Evolutionary conservation across 2,329 filamentous ascomycete species (phyloP).

Genomic region (Trichoderma sp.): DNA sequence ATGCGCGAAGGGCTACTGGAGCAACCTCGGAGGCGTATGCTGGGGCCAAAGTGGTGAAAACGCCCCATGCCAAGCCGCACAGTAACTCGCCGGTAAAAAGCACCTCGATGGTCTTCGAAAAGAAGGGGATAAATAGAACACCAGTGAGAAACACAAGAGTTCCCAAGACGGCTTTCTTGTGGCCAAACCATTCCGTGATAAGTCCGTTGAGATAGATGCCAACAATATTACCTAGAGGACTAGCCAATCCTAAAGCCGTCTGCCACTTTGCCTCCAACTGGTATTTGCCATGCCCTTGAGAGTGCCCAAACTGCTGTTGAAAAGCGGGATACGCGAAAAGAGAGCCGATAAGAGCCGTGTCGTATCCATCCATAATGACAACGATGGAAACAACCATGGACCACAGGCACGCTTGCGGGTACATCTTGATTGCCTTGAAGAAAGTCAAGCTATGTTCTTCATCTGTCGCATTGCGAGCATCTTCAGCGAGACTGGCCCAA

Average conservation of each 20-base stretch:
- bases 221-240: slow-evolving; percentile 51
- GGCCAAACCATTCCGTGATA: not conserved
- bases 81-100: slow-evolving; percentile 50
- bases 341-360: slow-evolving; percentile 42
- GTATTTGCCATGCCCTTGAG: not conserved
- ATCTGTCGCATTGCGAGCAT: not conserved
- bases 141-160: slow-evolving; percentile 37
- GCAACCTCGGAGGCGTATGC: slow-evolving; percentile 52
- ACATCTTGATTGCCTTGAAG: slow-evolving; percentile 36
- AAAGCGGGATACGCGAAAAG: slow-evolving; percentile 43
- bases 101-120: slow-evolving; percentile 44
- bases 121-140: slow-evolving; percentile 54
- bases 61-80: slow-evolving; percentile 51
- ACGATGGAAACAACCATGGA: slow-evolving; percentile 42
- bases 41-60: slow-evolving; percentile 49
- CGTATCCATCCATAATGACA: slow-evolving; percentile 50
- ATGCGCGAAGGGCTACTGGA: slow-evolving; percentile 46
- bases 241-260: slow-evolving; percentile 50
- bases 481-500: not conserved
- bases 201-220: slow-evolving; percentile 40
- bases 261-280: slow-evolving; percentile 54
- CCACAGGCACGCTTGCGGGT: slow-evolving; percentile 44
- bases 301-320: not conserved
- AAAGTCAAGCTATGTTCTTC: slow-evolving; percentile 4
- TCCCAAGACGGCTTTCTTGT: not conserved